A percentile compares a stretch with the other conserved stretches of the same genome.
Conservation (phyloP, 2,329 filamentous ascomycete genomes). For the Stenocarpella maydis region DNA sequence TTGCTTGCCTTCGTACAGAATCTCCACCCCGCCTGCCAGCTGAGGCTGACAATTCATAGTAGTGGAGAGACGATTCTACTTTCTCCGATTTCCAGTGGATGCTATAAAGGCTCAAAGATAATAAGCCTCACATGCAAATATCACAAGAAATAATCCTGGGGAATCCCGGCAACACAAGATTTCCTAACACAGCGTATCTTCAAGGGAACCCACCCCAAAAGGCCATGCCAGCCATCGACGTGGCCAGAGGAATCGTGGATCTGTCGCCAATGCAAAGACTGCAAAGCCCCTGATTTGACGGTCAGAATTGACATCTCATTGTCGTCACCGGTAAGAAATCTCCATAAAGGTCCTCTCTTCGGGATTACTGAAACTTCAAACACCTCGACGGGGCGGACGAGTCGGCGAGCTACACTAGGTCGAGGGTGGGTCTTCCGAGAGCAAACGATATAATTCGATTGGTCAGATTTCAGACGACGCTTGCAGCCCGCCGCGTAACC, state of each 20-base stretch:
- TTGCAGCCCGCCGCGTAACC: not conserved
- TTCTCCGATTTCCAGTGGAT: no score
- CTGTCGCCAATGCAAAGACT: not conserved
- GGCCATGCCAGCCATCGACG: not conserved
- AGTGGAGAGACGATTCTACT: no score
- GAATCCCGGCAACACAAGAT: no score
- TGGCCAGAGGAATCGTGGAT: not conserved
- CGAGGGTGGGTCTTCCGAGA: slow-evolving; percentile 17
- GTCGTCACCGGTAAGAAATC: not conserved
- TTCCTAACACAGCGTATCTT: not conserved
- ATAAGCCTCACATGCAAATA: no score
- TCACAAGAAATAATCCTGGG: no score
- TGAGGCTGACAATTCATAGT: no score
- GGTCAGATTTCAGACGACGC: slow-evolving; percentile 14
- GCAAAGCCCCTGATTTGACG: not conserved
- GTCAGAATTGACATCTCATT: not conserved
- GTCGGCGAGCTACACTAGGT: slow-evolving; percentile 20
- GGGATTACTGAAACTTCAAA: slow-evolving; percentile 13
- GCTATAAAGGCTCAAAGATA: no score
- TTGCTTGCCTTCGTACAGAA: not conserved
- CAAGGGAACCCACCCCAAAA: not conserved
- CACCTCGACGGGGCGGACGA: not conserved
- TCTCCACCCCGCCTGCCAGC: no score
- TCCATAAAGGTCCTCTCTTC: not conserved
- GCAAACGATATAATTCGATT: slow-evolving; percentile 23